phyloP scores from a whole-genome alignment of 306 rosid species.

The Datisca glomerata region DNA sequence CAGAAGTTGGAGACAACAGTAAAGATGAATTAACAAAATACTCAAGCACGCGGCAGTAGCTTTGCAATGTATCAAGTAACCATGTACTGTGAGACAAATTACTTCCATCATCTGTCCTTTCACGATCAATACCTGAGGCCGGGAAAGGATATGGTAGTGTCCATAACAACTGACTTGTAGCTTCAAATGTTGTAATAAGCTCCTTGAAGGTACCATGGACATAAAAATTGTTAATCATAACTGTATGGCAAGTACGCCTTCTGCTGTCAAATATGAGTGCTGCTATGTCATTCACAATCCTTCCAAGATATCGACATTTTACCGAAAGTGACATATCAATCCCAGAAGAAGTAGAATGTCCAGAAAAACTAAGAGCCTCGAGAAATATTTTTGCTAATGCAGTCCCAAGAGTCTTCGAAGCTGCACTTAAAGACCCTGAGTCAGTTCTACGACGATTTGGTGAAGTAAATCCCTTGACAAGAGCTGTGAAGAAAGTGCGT shows the following conservation, averaged over 20 bases:
- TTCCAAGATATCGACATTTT: slow-evolving; percentile 92
- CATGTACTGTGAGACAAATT: slow-evolving; percentile 62
- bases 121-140: slow-evolving; percentile 38
- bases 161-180: slow-evolving; percentile 97
- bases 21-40: slow-evolving; percentile 88
- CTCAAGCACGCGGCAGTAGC: slow-evolving; percentile 79
- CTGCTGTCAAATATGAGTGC: slow-evolving; percentile 77
- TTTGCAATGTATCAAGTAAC: slow-evolving; percentile 86
- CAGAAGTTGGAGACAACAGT: slow-evolving; percentile 70
- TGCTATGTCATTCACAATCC: slow-evolving; percentile 86
- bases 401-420: slow-evolving; percentile 88
- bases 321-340: slow-evolving; percentile 61
- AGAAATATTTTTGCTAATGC: slow-evolving; percentile 72
- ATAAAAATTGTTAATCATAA: slow-evolving; percentile 86
- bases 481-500: slow-evolving; percentile 85
- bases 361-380: slow-evolving; percentile 83
- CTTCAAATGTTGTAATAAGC: slow-evolving; percentile 83
- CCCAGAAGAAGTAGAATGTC: slow-evolving; percentile 56
- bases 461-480: slow-evolving; percentile 86
- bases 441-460: slow-evolving; percentile 92
- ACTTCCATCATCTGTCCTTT: slow-evolving; percentile 55
- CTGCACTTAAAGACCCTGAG: slow-evolving; percentile 66
- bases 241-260: slow-evolving; percentile 72
- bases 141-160: slow-evolving; percentile 52
- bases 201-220: slow-evolving; percentile 91